phyloP scores from a whole-genome alignment of 1,139 yeast genomes.

The Starmera stellimalicola region DNA sequence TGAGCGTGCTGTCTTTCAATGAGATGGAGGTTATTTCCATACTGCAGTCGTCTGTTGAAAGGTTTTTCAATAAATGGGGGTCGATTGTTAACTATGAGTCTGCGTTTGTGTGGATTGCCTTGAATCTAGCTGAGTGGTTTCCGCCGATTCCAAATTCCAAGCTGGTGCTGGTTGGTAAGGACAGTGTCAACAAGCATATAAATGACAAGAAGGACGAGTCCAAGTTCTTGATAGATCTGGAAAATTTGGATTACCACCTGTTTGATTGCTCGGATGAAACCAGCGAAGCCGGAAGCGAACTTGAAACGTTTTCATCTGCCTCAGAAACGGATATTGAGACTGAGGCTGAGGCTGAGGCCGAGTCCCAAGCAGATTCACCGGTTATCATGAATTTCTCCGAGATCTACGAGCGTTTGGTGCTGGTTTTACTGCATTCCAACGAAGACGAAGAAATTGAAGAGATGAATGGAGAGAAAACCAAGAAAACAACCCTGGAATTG shows the following conservation, averaged over 20 bases:
- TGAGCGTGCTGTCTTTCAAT: no score
- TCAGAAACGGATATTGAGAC: neutral
- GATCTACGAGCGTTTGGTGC: constrained; percentile 64
- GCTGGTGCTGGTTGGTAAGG: constrained; percentile 30
- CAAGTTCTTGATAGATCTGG: no score
- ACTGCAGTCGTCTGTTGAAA: constrained; percentile 51
- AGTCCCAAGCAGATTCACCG: neutral
- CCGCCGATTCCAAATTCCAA: constrained; percentile 35
- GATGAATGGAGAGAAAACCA: constrained; percentile 5
- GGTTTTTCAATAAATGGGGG: constrained; percentile 74
- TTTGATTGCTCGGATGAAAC: no score
- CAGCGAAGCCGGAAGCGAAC: no score
- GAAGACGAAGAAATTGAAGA: constrained; percentile 21
- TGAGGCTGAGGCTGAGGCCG: constrained; percentile 5
- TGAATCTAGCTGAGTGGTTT: constrained; percentile 84
- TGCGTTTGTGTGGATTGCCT: constrained; percentile 80
- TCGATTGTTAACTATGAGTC: constrained; percentile 66
- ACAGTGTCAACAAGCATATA: constrained; percentile 13
- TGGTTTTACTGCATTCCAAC: constrained; percentile 70
- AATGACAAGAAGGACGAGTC: constrained; percentile 5
- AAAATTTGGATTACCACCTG: no score
- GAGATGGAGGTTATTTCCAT: constrained; percentile 48
- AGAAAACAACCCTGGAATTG: constrained; percentile 3
- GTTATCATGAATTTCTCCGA: constrained; percentile 46
- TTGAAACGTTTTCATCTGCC: no score